Evolutionary conservation across 176 grass and related monocot genomes (phyloP).

Genomic region (Avena sativa): DNA sequence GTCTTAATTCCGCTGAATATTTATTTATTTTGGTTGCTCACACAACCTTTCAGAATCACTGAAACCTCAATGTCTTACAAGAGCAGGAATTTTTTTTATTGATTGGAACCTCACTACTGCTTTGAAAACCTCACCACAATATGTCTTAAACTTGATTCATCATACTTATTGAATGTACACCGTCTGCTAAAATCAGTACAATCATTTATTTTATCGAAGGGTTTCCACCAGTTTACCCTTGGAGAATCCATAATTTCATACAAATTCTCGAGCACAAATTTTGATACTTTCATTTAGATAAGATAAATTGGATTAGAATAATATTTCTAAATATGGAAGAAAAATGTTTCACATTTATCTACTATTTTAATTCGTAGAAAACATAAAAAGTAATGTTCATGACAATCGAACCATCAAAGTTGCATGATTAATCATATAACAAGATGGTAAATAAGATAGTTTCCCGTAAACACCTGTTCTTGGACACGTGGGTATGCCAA

Average conservation of each 20-base stretch:
- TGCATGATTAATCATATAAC: not conserved
- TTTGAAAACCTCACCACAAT: not conserved
- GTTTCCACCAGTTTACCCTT: not conserved
- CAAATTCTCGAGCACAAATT: not conserved
- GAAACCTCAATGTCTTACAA: not conserved
- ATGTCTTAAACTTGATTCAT: not conserved
- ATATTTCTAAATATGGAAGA: fast-evolving
- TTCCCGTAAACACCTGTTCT: not conserved
- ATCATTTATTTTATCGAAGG: not conserved
- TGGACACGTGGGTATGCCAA: not conserved
- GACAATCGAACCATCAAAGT: not conserved
- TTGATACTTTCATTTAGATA: not conserved
- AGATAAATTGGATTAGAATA: not conserved
- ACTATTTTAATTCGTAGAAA: not conserved
- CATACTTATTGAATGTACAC: not conserved
- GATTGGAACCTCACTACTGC: not conserved
- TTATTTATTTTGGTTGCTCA: not conserved
- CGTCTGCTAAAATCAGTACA: not conserved
- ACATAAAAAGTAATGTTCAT: not conserved
- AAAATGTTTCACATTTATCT: not conserved
- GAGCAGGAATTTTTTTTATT: not conserved
- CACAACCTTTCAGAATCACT: not conserved
- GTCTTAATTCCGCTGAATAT: not conserved
- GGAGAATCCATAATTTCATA: not conserved
- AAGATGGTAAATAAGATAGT: not conserved